Base-by-base conservation (phyloP, 371 early-diverging fungal species). In the Lichtheimia ornata region DNA sequence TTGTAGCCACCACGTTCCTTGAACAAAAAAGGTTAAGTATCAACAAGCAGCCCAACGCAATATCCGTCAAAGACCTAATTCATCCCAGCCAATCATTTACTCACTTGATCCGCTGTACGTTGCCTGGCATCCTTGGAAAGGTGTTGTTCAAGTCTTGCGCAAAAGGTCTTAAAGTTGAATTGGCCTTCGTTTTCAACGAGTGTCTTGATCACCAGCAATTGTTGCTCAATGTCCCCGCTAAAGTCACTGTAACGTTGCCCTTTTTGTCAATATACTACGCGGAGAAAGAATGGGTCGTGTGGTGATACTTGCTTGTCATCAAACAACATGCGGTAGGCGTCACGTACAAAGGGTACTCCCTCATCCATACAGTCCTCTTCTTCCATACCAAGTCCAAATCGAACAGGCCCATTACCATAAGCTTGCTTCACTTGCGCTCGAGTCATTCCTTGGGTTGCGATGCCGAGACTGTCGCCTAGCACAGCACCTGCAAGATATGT, bases 171-270 rank as follows among this genome's bases (percentile, higher is more conserved):
- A 11, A 68, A 62, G 43, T 85, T 74, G 30, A 90, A 82, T 4
- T 71, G 58, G 1, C 85, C 87, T 58, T 78, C 77, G 30, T 70
- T 70, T 43, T 79, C 74, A 13, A 81, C 67, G 20, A 88, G 57
- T 6, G 87, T 74, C 43, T 83, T 76, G 28, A 85, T 71, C 14
- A 90, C 55, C 25, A 88, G 65, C 9, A 90, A 60, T 52, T 75
- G 62, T 51, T 90, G 90, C 53, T 90, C 90, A 28, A 86, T 83
- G 63, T 90, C 88, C 57, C 85, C 88, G 5, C 89, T 86, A 64
- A 81, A 90, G 50, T 86, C 87, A 67, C 84, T 85, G 61, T 9
- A 56, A 27, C 12, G 3, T 35, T 54, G 15, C 27, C 27, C 27
- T 35, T n/a, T 20, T 24, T 54, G 54, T 30, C 54, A 54, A 54